These are phyloP conservation scores for Pilatotrama ljubarskyi DNA, from an alignment of 768 basidiomycete genomes.

Conservation along the genomic window DNA sequence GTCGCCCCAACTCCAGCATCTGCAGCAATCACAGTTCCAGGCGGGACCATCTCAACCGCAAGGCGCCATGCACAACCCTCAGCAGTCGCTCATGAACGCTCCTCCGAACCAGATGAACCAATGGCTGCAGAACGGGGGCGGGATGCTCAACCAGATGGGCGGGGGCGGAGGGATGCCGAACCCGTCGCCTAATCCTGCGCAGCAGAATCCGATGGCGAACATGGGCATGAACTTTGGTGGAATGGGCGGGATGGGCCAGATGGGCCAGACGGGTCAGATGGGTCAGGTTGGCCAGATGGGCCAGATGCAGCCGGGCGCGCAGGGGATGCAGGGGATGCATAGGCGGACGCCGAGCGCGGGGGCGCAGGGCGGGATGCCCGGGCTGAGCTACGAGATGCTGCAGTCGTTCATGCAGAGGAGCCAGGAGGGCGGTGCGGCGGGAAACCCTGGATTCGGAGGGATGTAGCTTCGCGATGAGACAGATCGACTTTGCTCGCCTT, in stretches of 20 bases:
- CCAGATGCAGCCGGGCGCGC: conserved; percentile 20
- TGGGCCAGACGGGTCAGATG: neutral
- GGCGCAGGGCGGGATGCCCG: conserved; percentile 13
- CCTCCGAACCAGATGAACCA: conserved; percentile 10
- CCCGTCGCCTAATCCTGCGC: neutral
- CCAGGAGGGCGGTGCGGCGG: conserved; percentile 31
- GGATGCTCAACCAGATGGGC: neutral
- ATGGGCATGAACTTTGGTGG: conserved; percentile 12
- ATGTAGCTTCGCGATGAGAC: neutral
- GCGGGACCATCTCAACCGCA: conserved; percentile 3
- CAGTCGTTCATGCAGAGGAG: conserved; percentile 48
- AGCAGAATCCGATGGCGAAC: conserved; percentile 7
- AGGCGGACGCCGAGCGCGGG: conserved; percentile 26
- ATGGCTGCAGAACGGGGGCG: conserved; percentile 2
- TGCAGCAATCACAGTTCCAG: conserved; percentile 2
- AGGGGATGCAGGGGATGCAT: conserved; percentile 27
- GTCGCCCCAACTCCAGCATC: neutral
- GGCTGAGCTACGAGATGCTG: conserved; percentile 43
- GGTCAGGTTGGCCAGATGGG: neutral
- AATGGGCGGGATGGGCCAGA: conserved; percentile 5
- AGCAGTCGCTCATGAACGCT: neutral
- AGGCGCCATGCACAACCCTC: neutral
- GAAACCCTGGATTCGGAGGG: conserved; percentile 19
- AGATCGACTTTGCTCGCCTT: neutral
- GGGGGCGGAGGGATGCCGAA: neutral